Evolutionary conservation across 495 filamentous ascomycete species (phyloP).

Genomic region (Thermochaetoides thermophila): DNA sequence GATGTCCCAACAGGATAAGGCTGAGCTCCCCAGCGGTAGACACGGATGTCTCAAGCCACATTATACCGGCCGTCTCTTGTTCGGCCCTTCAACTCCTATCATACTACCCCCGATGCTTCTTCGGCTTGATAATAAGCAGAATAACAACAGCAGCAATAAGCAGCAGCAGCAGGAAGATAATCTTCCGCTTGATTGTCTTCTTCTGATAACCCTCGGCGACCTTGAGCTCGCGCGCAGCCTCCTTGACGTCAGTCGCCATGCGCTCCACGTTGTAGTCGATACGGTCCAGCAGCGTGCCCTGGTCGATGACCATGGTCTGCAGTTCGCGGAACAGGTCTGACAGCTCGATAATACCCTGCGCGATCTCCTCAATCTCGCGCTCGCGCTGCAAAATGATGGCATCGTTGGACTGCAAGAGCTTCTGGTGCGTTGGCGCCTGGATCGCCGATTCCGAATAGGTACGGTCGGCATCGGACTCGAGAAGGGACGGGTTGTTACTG

Average conservation of each 20-base stretch:
- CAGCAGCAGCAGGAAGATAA: constrained; percentile 73
- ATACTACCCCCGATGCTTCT: constrained; percentile 29
- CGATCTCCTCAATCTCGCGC: constrained; percentile 94
- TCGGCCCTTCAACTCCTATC: no score
- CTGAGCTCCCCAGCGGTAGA: no score
- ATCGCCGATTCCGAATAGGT: constrained; percentile 83
- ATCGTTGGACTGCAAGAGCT: constrained; percentile 62
- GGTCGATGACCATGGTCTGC: constrained; percentile 94
- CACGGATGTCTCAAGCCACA: no score
- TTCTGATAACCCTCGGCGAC: constrained; percentile 79
- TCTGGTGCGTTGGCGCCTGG: constrained; percentile 49
- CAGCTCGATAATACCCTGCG: constrained; percentile 92
- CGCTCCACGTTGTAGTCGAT: constrained; percentile 97
- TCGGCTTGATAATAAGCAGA: constrained; percentile 72
- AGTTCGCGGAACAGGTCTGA: constrained; percentile 93
- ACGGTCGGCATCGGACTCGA: constrained; percentile 82
- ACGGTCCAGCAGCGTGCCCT: constrained; percentile 91
- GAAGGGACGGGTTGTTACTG: constrained; percentile 60
- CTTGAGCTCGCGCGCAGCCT: constrained; percentile 79
- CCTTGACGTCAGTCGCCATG: constrained; percentile 81
- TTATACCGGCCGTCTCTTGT: no score
- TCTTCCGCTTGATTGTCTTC: constrained; percentile 76
- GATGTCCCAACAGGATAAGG: no score
- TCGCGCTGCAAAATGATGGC: constrained; percentile 80
- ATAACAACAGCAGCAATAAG: constrained; percentile 79